These are phyloP conservation scores for Ophiostoma sp. DNA, from an alignment of 2,329 filamentous ascomycete species.

Conservation along the genomic window DNA sequence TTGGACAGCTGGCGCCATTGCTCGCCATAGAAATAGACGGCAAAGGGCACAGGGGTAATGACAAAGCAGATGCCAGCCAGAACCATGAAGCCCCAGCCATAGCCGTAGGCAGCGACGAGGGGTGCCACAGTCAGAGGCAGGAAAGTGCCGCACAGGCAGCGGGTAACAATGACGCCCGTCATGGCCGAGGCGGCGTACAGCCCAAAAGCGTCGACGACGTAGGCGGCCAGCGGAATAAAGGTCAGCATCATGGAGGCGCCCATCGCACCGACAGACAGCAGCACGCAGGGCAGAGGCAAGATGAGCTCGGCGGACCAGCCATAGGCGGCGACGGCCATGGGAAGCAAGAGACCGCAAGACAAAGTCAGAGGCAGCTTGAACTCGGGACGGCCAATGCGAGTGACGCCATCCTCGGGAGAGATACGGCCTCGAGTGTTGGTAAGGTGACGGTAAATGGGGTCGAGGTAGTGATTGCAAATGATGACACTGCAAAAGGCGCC, in stretches of 20 bases:
- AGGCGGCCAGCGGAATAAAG: conserved; percentile 53
- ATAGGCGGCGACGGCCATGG: conserved; percentile 47
- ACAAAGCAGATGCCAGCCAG: conserved; percentile 45
- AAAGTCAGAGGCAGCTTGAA: conserved; percentile 55
- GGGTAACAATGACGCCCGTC: conserved; percentile 56
- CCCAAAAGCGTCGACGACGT: conserved; percentile 59
- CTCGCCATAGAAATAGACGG: conserved; percentile 52
- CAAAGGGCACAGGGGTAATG: conserved; percentile 52
- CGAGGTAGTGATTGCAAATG: conserved; percentile 52
- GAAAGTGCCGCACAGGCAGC: conserved; percentile 58
- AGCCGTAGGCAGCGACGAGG: conserved; percentile 50
- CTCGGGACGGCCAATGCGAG: conserved; percentile 51
- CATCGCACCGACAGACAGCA: conserved; percentile 47
- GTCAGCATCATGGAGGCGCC: conserved; percentile 49
- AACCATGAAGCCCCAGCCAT: conserved; percentile 52
- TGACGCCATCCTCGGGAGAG: neutral
- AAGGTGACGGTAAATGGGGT: conserved; percentile 54
- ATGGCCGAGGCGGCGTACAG: conserved; percentile 58
- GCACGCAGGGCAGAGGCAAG: conserved; percentile 45
- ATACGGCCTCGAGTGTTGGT: conserved; percentile 34
- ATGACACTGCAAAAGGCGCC: conserved; percentile 51
- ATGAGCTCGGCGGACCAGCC: conserved; percentile 52
- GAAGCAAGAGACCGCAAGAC: conserved; percentile 48
- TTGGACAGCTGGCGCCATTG: conserved; percentile 52
- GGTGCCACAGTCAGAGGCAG: conserved; percentile 54